Evolutionary conservation across 192 early-diverging fungal species (phyloP), one percentile per base, ranked within the genome.

Genomic region (Backusella luteola): DNA sequence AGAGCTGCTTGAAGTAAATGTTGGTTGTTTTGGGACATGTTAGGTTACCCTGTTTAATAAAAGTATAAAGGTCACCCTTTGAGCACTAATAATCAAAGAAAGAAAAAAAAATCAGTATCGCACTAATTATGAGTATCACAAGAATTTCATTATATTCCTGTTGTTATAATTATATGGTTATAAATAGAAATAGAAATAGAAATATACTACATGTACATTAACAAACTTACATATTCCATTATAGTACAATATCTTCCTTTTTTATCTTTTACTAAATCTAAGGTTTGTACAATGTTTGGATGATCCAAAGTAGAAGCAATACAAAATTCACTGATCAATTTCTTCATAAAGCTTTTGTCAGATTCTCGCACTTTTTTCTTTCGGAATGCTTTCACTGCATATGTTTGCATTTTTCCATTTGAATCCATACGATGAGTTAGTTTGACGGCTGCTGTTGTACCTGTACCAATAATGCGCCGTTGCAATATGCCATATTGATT

Each of bases 181-280:
- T 9, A 67, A 56, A 67, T 68, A 39, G 19, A 41, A 70, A 67
- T 68, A 39, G 19, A 41, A 70, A 41, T 35, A 8, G 9, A 21
- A 39, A 23, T 42, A 42, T 29, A 69, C 0, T 23, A 26, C 8
- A 35, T 26, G 12, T 4, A 70, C 19, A 39, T 44, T 35, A 46
- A 35, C 67, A 39, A 15, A 84, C 84, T 74, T 85, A 86, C 85
- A 66, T 81, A 81, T 84, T 89, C 88, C 91, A 92, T 94, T 21
- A 91, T 91, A 76, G 91, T 89, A 82, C 93, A 96, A 91, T 90
- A 93, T 78, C 88, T 89, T 59, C 91, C 85, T 34, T 92, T 87
- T 71, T 95, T 91, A 75, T 99, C 97, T 80, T 96, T 93, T 41
- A 99, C 96, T 76, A 99, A 84, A 83, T 99, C 97, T 15, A 98